phyloP scores from a whole-genome alignment of 225 moss, liverwort and hornwort genomes.

The Anthoceros angustus region DNA sequence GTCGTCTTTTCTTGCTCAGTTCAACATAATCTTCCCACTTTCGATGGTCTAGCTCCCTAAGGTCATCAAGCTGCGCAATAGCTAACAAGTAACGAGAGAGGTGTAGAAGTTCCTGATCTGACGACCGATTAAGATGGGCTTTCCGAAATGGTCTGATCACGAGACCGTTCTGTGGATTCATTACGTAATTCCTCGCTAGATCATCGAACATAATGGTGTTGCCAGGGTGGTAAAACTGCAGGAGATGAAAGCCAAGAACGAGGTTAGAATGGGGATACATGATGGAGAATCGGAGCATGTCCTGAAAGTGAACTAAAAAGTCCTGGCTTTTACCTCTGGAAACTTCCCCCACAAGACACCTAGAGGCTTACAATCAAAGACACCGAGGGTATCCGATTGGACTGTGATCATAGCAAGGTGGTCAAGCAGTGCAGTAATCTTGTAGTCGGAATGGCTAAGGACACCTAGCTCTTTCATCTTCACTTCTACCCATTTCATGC shows the following conservation, averaged over 20 bases:
- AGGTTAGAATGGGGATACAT: neutral
- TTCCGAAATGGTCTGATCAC: slow-evolving; percentile 83
- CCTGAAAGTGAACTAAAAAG: neutral
- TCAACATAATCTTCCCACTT: slow-evolving; percentile 63
- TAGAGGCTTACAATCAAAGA: slow-evolving; percentile 95
- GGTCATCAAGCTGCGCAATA: slow-evolving; percentile 65
- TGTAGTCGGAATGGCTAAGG: slow-evolving; percentile 71
- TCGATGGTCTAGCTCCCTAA: slow-evolving; percentile 64
- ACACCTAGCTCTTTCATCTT: slow-evolving; percentile 99
- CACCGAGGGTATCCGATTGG: slow-evolving; percentile 61
- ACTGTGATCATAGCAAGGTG: slow-evolving; percentile 93
- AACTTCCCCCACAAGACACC: slow-evolving; percentile 95
- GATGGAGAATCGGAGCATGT: neutral
- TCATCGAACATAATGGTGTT: slow-evolving; percentile 99
- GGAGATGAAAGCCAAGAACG: slow-evolving; percentile 1
- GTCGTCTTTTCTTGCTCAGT: slow-evolving; percentile 20
- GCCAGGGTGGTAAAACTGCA: slow-evolving; percentile 66
- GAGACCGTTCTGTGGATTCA: slow-evolving; percentile 92
- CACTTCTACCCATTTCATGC: slow-evolving; percentile 99
- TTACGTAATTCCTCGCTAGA: slow-evolving; percentile 83
- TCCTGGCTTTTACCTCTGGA: slow-evolving; percentile 26
- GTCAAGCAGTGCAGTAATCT: slow-evolving; percentile 77
- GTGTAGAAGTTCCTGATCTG: slow-evolving; percentile 66
- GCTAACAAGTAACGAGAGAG: slow-evolving; percentile 71
- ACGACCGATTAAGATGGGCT: slow-evolving; percentile 70